Evolutionary conservation across 2,329 filamentous ascomycete species (phyloP), one percentile per base, ranked within the genome.

Genomic region (Ophiocordyceps camponoti-floridani): DNA sequence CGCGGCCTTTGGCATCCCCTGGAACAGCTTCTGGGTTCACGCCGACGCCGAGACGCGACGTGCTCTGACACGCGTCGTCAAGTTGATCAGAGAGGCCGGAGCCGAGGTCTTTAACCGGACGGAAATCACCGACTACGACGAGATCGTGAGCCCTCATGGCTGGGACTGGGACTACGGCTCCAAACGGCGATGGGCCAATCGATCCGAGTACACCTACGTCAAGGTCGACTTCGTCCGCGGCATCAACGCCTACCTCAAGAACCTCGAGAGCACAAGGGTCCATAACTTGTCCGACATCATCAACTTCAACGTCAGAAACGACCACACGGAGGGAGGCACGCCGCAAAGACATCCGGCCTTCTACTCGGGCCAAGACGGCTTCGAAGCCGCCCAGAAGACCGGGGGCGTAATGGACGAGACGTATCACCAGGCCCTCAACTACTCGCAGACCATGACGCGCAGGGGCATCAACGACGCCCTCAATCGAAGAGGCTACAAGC

Each of bases 91-190:
- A 53, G 56, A 58, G 0, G 75, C 76, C 0, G 82, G 83, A 1
- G 82, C 79, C 0, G 79, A 69, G 1, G 67, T 87, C 38, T 64
- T 85, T 53, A 83, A 85, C 53, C 69, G 70, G 26, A 84, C 79
- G 0, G 82, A 87, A 54, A 67, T 87, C 2, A 74, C 75, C 19
- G 65, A 75, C 55, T 72, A 75, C 52, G 58, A 77, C 53, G 72
- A 62, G 0, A 73, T 84, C 23, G 70, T 86, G 12, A 73, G 71
- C 30, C 78, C 75, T 0, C 57, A 72, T 43, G 78, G 79, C n/a
- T 87, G 81, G 81, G 67, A 86, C 58, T 87, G 82, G 72, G 79
- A 82, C 52, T 81, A 75, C 49, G 79, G 80, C 13, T 67, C 51
- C 6, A 69, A 65, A 1, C 71, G 78, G 4, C 77, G 78, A 2